Evolutionary conservation across 805 yeast genomes (phyloP).

Genomic region (Clavispora carvajalis): DNA sequence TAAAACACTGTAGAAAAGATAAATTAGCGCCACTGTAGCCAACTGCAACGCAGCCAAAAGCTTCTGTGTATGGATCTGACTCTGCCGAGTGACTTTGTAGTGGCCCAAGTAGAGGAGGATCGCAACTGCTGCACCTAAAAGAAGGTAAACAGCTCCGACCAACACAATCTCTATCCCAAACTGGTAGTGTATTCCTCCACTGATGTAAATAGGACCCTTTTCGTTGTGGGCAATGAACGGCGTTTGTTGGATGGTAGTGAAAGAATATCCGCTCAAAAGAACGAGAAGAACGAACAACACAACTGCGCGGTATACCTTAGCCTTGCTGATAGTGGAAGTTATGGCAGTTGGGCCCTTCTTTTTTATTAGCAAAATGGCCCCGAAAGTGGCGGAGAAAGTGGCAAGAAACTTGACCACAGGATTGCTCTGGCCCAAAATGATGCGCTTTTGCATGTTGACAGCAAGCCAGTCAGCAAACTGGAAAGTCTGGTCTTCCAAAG

Average conservation of each 20-base stretch:
- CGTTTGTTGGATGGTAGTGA: slow-evolving; percentile 52
- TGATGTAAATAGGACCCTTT: slow-evolving; percentile 48
- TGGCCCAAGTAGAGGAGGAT: slow-evolving; percentile 34
- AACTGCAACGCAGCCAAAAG: slow-evolving; percentile 16
- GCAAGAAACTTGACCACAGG: slow-evolving; percentile 37
- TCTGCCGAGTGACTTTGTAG: slow-evolving; percentile 19
- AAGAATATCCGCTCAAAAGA: slow-evolving; percentile 60
- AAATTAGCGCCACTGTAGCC: slow-evolving; percentile 18
- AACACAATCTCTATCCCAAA: slow-evolving; percentile 63
- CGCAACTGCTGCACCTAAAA: slow-evolving; percentile 39
- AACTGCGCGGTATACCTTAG: slow-evolving; percentile 16
- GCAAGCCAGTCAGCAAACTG: slow-evolving; percentile 53
- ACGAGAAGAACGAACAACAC: slow-evolving; percentile 38
- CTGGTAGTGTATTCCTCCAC: slow-evolving; percentile 65
- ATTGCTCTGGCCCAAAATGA: slow-evolving; percentile 38
- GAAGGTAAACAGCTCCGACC: slow-evolving; percentile 46
- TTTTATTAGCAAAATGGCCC: slow-evolving; percentile 42
- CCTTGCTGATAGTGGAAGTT: slow-evolving; percentile 16
- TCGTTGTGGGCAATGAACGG: slow-evolving; percentile 57
- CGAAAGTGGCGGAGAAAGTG: slow-evolving; percentile 44
- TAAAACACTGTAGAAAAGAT: slow-evolving; percentile 40
- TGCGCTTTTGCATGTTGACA: slow-evolving; percentile 37
- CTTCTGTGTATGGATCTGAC: slow-evolving; percentile 16
- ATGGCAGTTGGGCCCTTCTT: slow-evolving; percentile 36
- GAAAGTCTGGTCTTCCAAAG: slow-evolving; percentile 32